phyloP scores from a whole-genome alignment of 805 yeast genomes.

The Scheffersomyces amazonensis region DNA sequence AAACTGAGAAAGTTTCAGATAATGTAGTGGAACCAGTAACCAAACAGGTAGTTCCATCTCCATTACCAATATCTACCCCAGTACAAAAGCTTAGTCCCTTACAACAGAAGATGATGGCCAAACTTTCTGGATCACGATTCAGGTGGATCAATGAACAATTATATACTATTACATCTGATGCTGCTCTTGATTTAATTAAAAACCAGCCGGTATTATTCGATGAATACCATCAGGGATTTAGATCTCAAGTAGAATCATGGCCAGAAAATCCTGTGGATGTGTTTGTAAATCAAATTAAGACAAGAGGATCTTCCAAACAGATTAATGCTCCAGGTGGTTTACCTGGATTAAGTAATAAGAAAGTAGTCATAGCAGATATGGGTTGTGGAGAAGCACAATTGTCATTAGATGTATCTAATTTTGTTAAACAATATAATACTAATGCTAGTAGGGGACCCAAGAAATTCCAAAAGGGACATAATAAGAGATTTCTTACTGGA shows the following conservation, averaged over 20 bases:
- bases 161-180: constrained; percentile 80
- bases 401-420: constrained; percentile 59
- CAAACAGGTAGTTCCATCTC: constrained; percentile 7
- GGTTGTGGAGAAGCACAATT: constrained; percentile 98
- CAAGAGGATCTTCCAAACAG: constrained; percentile 53
- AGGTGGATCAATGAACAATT: constrained; percentile 98
- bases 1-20: constrained; percentile 5
- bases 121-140: constrained; percentile 90
- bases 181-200: constrained; percentile 68
- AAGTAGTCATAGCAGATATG: constrained; percentile 91
- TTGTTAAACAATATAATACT: constrained; percentile 32
- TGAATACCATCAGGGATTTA: constrained; percentile 93
- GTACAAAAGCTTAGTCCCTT: constrained; percentile 65
- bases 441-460: constrained; percentile 19
- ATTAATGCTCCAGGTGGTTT: constrained; percentile 95
- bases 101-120: constrained; percentile 94
- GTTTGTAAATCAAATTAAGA: constrained; percentile 68
- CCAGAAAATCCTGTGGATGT: constrained; percentile 98
- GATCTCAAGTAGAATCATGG: constrained; percentile 95
- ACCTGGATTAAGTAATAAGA: constrained; percentile 65
- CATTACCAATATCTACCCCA: constrained; percentile 5
- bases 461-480: constrained; percentile 25
- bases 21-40: constrained; percentile 11
- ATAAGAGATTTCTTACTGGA: constrained; percentile 15
- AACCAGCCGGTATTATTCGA: constrained; percentile 87